phyloP scores from a whole-genome alignment of 257 asterid species.

The Nicotiana otophora region DNA sequence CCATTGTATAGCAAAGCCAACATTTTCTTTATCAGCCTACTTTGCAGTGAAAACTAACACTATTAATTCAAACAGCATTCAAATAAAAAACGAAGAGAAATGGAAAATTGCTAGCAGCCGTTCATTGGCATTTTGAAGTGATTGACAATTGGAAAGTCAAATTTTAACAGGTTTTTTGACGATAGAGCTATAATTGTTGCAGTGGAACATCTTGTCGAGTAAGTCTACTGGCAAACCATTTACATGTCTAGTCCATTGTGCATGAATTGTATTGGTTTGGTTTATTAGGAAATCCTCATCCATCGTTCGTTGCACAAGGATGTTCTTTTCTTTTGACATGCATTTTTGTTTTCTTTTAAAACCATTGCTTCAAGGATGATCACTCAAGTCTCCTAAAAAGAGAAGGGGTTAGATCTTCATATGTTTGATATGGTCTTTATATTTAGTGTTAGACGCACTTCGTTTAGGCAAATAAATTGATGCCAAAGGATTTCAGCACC shows the following conservation, averaged over 20 bases:
- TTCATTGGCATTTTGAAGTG: not conserved
- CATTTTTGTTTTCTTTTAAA: constrained; percentile 11
- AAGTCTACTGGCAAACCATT: constrained; percentile 3
- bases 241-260: constrained; percentile 1
- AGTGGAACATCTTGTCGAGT: not conserved
- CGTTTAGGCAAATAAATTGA: not conserved
- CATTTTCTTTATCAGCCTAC: not conserved
- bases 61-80: not conserved
- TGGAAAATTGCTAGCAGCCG: not conserved
- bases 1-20: constrained; percentile 11
- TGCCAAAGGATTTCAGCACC: not conserved
- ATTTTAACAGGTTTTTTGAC: not conserved
- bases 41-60: not conserved
- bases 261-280: constrained; percentile 7
- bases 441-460: not conserved
- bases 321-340: constrained; percentile 22
- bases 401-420: not conserved
- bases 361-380: constrained; percentile 1
- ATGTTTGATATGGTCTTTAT: not conserved
- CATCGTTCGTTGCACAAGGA: constrained; percentile 27
- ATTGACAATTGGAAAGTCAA: not conserved
- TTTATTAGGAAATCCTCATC: constrained; percentile 30
- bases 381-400: not conserved
- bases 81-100: not conserved
- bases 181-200: not conserved